Base-by-base conservation (phyloP, 2,329 filamentous ascomycete species). In the Epichloe sibirici region DNA sequence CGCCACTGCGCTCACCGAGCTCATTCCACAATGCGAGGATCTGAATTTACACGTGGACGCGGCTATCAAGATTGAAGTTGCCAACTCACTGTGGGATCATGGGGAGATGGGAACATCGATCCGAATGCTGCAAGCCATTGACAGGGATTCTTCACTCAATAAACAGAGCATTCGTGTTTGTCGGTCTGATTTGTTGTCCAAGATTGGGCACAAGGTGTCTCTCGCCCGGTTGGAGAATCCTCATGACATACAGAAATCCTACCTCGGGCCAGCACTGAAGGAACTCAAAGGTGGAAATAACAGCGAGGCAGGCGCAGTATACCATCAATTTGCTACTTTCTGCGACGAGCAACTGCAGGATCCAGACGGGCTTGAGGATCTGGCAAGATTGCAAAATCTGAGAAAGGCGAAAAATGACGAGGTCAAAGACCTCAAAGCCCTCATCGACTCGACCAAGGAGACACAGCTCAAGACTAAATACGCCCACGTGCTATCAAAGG, bases 281-380 rank as follows among this genome's bases (percentile, higher is more conserved):
- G 88, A 94, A 62, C 74, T 98, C 7, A 85, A 81, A 60, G 83
- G 82, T 2, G 77, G 79, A 45, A 77, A 71, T 5, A 76, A 82
- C 1, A 74, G 78, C 45, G 87, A 91, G 55, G 87, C 90, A 2
- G 90, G 90, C 1, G 79, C 88, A 58, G 93, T 97, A 1, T 96
- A 90, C 62, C 90, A 96, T 64, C 88, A 95, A 61, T 97, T 97
- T 66, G 93, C 94, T 28, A 79, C 83, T 49, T 98, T 98, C 65
- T 98, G 94, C 62, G 91, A 98, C 65, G 83, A 90, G 62, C 93
- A 98, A 65, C 74, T 98, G 9, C 87, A 95, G 61, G 91, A 91
- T 62, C 79, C 85, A 1, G 89, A 95, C 59, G 82, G 85, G 37
- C 71, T 90, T 1, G 89, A 95, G 65, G 93, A 98, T 61, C 80